Evolutionary conservation across 352 stramenopile species (phyloP), one percentile per base, ranked within the genome.

Genomic region (Globisporangium splendens): DNA sequence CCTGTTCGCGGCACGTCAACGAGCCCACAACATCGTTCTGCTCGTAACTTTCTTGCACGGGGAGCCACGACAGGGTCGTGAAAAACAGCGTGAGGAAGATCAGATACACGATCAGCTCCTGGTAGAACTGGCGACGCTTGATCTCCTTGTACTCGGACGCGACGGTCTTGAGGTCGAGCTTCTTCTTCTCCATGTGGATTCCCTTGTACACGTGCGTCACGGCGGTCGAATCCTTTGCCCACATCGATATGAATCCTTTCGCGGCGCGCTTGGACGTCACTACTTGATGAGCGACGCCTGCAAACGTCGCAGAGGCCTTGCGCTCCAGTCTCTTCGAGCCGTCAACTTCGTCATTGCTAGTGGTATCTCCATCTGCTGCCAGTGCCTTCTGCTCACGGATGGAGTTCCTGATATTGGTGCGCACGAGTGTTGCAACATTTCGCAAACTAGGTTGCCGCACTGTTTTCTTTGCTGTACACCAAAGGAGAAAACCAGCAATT

Each of bases 171-270:
- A 95, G 59, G 41, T 94, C 77, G 22, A 95, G 69, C 51, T 95
- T 95, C 66, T 94, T 95, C 72, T 95, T 95, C 65, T 95, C 83
- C 79, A 95, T 91, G 58, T 93, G 85, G 56, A 95, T 88, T 8
- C 86, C 86, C 31, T 87, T 82, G 76, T 91, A 89, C 38, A 92
- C 69, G 59, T 88, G 73, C 57, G 72, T 68, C 8, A 71, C 65
- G 15, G 69, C 66, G 2, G 54, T 69, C 10, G 66, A 74, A 52
- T 75, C 72, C 46, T 73, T 80, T 35, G 69, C 69, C 84, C 84
- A 94, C 84, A 94, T 92, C 38, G 71, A 75, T 33, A 91, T 46
- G 44, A 95, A 91, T 1, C 82, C 82, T 33, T 68, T 77, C 0
- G 81, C 83, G 4, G 83, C 86, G 15, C 86, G 83, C 66, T 82